A percentile compares a stretch with the other conserved stretches of the same genome.
Conservation (phyloP, 2,329 filamentous ascomycete genomes). For the Beauveria asiatica region DNA sequence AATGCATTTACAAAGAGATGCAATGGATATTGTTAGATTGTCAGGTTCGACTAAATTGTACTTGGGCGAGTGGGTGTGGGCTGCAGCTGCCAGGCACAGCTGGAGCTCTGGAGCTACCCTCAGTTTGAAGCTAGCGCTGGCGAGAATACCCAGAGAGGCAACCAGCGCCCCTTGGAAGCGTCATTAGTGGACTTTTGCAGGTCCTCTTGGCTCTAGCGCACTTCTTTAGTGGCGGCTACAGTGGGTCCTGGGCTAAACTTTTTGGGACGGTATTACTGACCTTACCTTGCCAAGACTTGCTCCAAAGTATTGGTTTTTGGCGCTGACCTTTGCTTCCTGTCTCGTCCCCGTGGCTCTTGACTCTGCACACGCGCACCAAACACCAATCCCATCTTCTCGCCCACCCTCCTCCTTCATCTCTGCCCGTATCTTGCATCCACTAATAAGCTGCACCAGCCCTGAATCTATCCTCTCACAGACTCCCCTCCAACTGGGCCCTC, state of each 20-base stretch:
- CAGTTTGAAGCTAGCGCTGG: not conserved
- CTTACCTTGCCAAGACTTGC: not conserved
- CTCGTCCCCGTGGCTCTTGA: not conserved
- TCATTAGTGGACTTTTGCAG: not conserved
- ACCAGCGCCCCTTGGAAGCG: not conserved
- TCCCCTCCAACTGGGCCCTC: not conserved
- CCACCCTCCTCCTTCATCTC: not conserved
- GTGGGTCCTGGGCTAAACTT: not conserved
- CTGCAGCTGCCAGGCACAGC: conserved; percentile 1
- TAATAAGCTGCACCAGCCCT: not conserved
- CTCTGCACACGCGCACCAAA: not conserved
- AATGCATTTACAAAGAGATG: no score
- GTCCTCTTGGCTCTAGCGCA: not conserved
- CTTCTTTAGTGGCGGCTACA: not conserved
- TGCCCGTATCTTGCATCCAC: not conserved
- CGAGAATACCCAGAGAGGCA: not conserved
- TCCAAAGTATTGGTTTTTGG: not conserved
- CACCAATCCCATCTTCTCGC: not conserved
- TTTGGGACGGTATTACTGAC: not conserved
- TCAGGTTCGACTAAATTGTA: not conserved
- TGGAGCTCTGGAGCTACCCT: not conserved
- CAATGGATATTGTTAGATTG: not conserved
- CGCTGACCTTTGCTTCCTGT: not conserved
- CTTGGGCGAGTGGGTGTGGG: not conserved
- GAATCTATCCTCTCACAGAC: not conserved